These are phyloP conservation scores for Naganishia liquefaciens DNA, from an alignment of 1,284 basidiomycete genomes.

Conservation along the genomic window DNA sequence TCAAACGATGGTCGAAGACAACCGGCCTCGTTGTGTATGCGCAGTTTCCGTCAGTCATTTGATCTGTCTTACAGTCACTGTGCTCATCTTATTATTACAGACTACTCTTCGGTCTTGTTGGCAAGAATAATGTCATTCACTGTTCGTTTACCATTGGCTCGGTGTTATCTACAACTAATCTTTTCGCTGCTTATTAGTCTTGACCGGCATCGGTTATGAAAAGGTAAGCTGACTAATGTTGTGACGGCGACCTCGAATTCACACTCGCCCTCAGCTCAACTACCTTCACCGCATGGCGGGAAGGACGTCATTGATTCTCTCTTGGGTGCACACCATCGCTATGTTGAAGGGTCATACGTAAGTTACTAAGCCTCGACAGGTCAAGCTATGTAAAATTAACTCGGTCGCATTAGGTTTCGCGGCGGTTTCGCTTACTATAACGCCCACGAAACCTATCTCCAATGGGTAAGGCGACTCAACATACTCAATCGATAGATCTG, in stretches of 20 bases:
- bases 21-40: slow-evolving; percentile 30
- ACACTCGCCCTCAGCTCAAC: slow-evolving; percentile 45
- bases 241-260: neutral
- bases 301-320: slow-evolving; percentile 45
- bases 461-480: slow-evolving; percentile 22
- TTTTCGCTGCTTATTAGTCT: slow-evolving; percentile 17
- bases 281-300: slow-evolving; percentile 54
- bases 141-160: slow-evolving; percentile 14
- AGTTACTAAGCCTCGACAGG: too few species aligned
- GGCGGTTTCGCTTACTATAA: slow-evolving; percentile 15
- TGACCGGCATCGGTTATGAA: slow-evolving; percentile 54
- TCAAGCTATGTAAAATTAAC: neutral
- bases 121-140: slow-evolving; percentile 54
- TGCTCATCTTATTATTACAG: slow-evolving; percentile 1
- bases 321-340: slow-evolving; percentile 45
- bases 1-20: slow-evolving; percentile 18
- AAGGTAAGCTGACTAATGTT: slow-evolving; percentile 38
- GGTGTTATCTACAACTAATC: neutral
- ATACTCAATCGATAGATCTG: neutral
- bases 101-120: slow-evolving; percentile 50
- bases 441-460: slow-evolving; percentile 20
- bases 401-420: neutral
- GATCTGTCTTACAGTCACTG: neutral
- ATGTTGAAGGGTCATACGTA: slow-evolving; percentile 35
- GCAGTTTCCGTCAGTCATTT: slow-evolving; percentile 29